Evolutionary conservation across 352 stramenopile species (phyloP), one percentile per base, ranked within the genome.

Genomic region (Phytophthora agathidicida): DNA sequence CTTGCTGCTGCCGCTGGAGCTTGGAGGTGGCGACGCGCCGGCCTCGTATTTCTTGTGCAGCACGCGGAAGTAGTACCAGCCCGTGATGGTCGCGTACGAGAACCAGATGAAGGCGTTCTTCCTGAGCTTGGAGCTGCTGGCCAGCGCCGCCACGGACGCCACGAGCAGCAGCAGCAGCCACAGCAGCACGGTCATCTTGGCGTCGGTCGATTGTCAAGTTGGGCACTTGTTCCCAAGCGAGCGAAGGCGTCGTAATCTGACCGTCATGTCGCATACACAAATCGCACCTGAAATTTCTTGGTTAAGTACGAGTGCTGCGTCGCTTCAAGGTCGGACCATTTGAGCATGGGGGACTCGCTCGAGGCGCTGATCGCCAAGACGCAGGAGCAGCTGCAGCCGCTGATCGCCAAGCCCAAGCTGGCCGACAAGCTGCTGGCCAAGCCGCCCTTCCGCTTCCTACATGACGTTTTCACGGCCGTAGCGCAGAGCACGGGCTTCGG

Each of bases 381-480:
- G 55, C 85, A 94, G 73, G 81, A 89, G 61, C 54, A 85, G 32
- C 75, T 98, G 48, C 86, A 96, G 65, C 81, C 77, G 24, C 75
- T 99, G 55, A 87, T 98, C 46, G 68, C 77, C 46, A 98, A 98
- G 71, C 96, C 96, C 20, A 98, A 98, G 73, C 78, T 98, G 42
- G 84, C 86, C 4, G 93, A 98, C 27, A 98, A 99, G 78, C 79
- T 99, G 35, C 81, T 99, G 33, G 69, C 74, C 59, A 98, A 98
- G 65, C 96, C 96, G 27, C 96, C 96, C 13, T 99, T 99, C 73
- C 91, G 96, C 31, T 99, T 98, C 68, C 75, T 98, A 35, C 89
- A 98, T 71, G 94, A 99, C 68, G 79, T 98, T 31, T 91, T 99
- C 49, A 78, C 87, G 37, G 92, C 89, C 38, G 71, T 99, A 30